Conservation (phyloP, 169 alveolate species). For the Hepatocystis sp. region DNA sequence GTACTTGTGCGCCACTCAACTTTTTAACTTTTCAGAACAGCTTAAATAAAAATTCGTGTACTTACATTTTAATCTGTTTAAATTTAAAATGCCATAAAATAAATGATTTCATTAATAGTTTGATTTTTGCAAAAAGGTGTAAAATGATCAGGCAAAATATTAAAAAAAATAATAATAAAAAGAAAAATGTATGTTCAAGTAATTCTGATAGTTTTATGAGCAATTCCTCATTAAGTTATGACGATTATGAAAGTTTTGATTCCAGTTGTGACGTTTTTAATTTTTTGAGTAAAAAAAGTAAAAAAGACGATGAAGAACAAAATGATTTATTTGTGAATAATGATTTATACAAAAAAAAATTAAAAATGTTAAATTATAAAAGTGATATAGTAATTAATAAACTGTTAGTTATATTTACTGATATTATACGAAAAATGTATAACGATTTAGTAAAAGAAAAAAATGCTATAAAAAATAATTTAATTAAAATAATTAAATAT, state of each 20-base stretch:
- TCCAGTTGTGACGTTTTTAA: conserved; percentile 27
- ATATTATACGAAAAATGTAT: conserved; percentile 17
- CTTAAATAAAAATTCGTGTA: conserved; percentile 51
- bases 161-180: conserved; percentile 56
- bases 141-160: conserved; percentile 68
- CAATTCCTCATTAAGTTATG: conserved; percentile 4
- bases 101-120: conserved; percentile 61
- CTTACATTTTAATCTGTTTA: conserved; percentile 51
- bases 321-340: conserved; percentile 1
- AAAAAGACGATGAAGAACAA: not conserved
- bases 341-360: conserved; percentile 17
- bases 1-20: not conserved
- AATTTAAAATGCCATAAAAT: conserved; percentile 53
- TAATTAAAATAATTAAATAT: conserved; percentile 42
- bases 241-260: conserved; percentile 53
- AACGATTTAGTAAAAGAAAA: conserved; percentile 35
- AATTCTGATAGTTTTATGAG: conserved; percentile 28
- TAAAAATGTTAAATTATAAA: conserved; percentile 12
- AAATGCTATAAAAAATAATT: conserved; percentile 24
- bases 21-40: conserved; percentile 23
- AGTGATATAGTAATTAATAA: conserved; percentile 33
- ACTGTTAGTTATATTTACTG: conserved; percentile 22
- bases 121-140: conserved; percentile 68
- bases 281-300: conserved; percentile 19
- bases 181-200: conserved; percentile 8